phyloP scores from a whole-genome alignment of 2,329 filamentous ascomycete genomes.

The Penicillium sp. region DNA sequence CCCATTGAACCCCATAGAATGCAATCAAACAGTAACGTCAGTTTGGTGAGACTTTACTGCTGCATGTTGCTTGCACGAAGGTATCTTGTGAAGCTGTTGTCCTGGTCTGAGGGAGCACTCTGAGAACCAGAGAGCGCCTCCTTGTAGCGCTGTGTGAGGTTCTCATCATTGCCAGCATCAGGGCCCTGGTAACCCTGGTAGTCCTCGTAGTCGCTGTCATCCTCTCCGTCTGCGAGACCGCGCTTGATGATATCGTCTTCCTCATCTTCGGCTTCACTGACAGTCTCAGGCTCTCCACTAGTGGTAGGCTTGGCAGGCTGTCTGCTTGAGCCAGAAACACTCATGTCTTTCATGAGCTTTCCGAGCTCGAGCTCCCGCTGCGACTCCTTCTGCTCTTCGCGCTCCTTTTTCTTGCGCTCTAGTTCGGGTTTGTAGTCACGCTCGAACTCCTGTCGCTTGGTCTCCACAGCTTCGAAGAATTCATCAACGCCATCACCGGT shows the following conservation, averaged over 20 bases:
- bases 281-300: constrained; percentile 41
- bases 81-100: constrained; percentile 56
- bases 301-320: constrained; percentile 25
- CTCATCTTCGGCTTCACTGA: constrained; percentile 54
- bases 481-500: constrained; percentile 88
- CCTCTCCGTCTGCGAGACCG: constrained; percentile 53
- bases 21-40: neutral
- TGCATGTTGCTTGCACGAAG: constrained; percentile 42
- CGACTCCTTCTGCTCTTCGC: constrained; percentile 72
- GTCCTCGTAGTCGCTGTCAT: constrained; percentile 49
- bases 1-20: neutral
- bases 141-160: constrained; percentile 74
- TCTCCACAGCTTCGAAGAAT: constrained; percentile 86
- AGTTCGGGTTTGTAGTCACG: constrained; percentile 90
- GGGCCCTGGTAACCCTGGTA: constrained; percentile 52
- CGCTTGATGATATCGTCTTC: constrained; percentile 44
- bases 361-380: constrained; percentile 78
- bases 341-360: constrained; percentile 94
- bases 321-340: constrained; percentile 50
- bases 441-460: constrained; percentile 86
- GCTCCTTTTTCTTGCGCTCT: constrained; percentile 72
- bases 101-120: constrained; percentile 43
- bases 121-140: constrained; percentile 65
- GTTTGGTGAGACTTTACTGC: constrained; percentile 16
- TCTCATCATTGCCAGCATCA: constrained; percentile 61